A percentile compares a stretch with the other conserved stretches of the same genome.
Conservation (phyloP, 805 yeast species). For the Suhomyces vadensis region DNA sequence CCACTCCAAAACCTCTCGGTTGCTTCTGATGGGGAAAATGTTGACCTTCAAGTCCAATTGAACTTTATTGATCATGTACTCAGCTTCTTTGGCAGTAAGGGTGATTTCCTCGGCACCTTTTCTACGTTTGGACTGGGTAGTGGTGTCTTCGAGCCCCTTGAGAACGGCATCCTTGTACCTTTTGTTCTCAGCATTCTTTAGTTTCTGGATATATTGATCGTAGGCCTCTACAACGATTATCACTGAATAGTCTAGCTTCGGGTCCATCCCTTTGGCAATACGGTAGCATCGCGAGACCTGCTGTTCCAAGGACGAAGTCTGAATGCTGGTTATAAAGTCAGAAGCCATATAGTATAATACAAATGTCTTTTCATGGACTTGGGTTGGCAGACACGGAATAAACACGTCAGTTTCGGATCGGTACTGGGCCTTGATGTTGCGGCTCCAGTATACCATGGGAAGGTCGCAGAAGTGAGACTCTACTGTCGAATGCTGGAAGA, state of each 20-base stretch:
- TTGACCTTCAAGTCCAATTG: slow-evolving; percentile 51
- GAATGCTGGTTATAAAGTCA: slow-evolving; percentile 35
- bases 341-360: slow-evolving; percentile 50
- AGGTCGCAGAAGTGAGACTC: slow-evolving; percentile 24
- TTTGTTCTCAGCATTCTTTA: slow-evolving; percentile 48
- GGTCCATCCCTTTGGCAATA: slow-evolving; percentile 19
- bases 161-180: slow-evolving; percentile 32
- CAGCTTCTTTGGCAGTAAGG: slow-evolving; percentile 35
- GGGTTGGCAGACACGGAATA: slow-evolving; percentile 48
- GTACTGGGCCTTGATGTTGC: slow-evolving; percentile 51
- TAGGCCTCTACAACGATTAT: slow-evolving; percentile 51
- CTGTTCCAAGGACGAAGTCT: slow-evolving; percentile 12
- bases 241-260: slow-evolving; percentile 25
- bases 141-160: slow-evolving; percentile 6
- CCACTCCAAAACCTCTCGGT: slow-evolving; percentile 52
- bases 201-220: slow-evolving; percentile 45
- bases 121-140: slow-evolving; percentile 6
- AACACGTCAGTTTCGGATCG: slow-evolving; percentile 51
- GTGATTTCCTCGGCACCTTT: slow-evolving; percentile 3
- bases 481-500: slow-evolving; percentile 22
- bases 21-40: slow-evolving; percentile 50
- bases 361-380: slow-evolving; percentile 44
- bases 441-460: slow-evolving; percentile 54
- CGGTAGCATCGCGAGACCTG: slow-evolving; percentile 9
- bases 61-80: slow-evolving; percentile 40